Base-by-base conservation (phyloP, 2,329 filamentous ascomycete species). In the Monosporascus sp. region DNA sequence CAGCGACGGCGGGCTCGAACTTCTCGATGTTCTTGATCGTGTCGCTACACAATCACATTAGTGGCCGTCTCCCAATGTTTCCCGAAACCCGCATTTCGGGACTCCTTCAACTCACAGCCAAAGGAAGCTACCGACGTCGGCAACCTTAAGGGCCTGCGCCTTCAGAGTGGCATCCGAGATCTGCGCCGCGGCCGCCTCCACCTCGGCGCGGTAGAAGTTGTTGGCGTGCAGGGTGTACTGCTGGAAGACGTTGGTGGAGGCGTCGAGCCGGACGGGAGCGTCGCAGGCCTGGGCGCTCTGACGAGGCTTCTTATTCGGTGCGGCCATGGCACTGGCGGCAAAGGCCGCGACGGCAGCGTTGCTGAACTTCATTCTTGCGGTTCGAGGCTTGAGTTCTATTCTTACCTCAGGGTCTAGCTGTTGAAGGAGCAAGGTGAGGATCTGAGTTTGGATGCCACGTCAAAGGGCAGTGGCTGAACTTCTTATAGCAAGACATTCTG, bases 41-140 rank as follows among this genome's bases (percentile, higher is more conserved):
- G 65, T 83, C 79, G 47, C 77, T 79, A 27, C 3, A 5, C 44
- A 9, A 46, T 62, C 25, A 62, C 54, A 18, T 39, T 14, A 34
- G 31, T 14, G 31, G 31, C 31, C 11, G 4, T 5, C 31, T 14
- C 31, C 9, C 11, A 34, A 34, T 34, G 31, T 34, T 34, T 34
- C 31, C 31, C 31, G 31, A 14, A 14, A 5, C 31, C 31, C 3
- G 31, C 11, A 34, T 34, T 34, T 34, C 27, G 27, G 14, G 14
- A n/a, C 20, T 49, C 17, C 17, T 31, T 31, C 48, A 34, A 68
- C 72, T 68, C 62, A 79, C 74, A 78, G 72, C 78, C 76, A 81
- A 63, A 78, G 74, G 69, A 80, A 81, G 49, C 74, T 76, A 50
- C 79, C 77, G 11, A 82, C 76, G 54, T 79, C 73, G 54, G 76